phyloP scores from a whole-genome alignment of 305 asterid species.

The Solanum chacoense region DNA sequence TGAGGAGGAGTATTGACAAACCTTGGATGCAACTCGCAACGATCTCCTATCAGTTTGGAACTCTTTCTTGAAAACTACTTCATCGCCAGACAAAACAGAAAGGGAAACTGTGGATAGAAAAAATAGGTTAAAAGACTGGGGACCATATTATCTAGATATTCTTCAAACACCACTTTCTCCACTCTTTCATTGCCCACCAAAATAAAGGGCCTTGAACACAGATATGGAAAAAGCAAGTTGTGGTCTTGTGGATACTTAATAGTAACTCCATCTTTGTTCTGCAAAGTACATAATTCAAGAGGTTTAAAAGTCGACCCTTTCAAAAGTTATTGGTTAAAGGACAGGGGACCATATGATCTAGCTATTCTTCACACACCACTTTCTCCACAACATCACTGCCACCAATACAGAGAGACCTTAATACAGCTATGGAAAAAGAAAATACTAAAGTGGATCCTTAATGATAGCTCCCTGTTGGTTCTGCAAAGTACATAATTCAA shows the following conservation, averaged over 20 bases:
- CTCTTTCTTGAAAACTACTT: conserved; percentile 17
- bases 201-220: not conserved
- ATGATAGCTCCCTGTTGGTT: not conserved
- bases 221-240: not conserved
- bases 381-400: not conserved
- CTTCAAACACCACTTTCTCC: not conserved
- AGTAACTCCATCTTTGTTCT: not conserved
- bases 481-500: not conserved
- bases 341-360: not conserved
- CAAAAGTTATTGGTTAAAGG: not conserved
- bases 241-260: not conserved
- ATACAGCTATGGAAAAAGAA: not conserved
- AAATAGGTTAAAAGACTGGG: not conserved
- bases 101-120: conserved; percentile 27
- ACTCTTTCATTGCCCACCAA: not conserved
- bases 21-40: conserved; percentile 36
- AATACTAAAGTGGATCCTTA: not conserved
- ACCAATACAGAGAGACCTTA: not conserved
- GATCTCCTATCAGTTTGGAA: conserved; percentile 37
- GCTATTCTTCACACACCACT: not conserved
- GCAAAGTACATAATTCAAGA: not conserved
- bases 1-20: conserved; percentile 9
- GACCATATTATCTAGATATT: not conserved
- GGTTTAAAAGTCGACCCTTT: not conserved
- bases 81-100: conserved; percentile 16